A percentile compares a stretch with the other conserved stretches of the same genome.
phyloP scores from a whole-genome alignment of 257 asterid species.

The Cordia subcordata region DNA sequence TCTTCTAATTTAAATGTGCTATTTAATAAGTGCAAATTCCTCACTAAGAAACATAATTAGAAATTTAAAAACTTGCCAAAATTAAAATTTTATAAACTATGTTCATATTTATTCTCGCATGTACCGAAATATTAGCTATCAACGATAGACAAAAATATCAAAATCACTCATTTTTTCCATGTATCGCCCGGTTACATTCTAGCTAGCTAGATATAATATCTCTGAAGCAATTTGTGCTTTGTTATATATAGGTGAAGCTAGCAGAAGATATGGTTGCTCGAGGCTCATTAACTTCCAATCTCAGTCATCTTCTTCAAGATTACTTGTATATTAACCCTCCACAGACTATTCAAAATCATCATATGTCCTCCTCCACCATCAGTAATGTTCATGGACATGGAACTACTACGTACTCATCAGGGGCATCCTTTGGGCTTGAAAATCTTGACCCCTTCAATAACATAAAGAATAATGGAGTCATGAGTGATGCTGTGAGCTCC shows the following conservation, averaged over 20 bases:
- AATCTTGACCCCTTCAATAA: conserved; percentile 28
- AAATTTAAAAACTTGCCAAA: too few species aligned
- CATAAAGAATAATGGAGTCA: conserved; percentile 30
- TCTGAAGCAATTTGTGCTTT: too few species aligned
- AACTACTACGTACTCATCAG: conserved; percentile 26
- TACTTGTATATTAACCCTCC: conserved; percentile 40
- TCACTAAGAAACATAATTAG: too few species aligned
- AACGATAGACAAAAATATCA: too few species aligned
- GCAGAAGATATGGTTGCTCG: conserved; percentile 87
- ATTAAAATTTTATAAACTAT: too few species aligned
- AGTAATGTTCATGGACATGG: conserved; percentile 23
- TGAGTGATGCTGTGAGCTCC: conserved; percentile 27
- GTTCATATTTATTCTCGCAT: too few species aligned
- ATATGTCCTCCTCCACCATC: conserved; percentile 39
- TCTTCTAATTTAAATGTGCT: too few species aligned
- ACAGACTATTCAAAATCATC: conserved; percentile 28
- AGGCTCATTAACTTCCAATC: conserved; percentile 64
- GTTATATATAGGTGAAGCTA: conserved; percentile 35
- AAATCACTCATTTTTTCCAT: too few species aligned
- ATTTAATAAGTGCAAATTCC: too few species aligned
- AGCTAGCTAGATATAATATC: too few species aligned
- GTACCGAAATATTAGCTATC: too few species aligned
- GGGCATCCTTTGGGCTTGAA: conserved; percentile 20
- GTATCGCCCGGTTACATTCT: too few species aligned
- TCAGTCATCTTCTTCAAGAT: conserved; percentile 72